Evolutionary conservation across 2,329 filamentous ascomycete species (phyloP).

Genomic region (Exophiala sideris): DNA sequence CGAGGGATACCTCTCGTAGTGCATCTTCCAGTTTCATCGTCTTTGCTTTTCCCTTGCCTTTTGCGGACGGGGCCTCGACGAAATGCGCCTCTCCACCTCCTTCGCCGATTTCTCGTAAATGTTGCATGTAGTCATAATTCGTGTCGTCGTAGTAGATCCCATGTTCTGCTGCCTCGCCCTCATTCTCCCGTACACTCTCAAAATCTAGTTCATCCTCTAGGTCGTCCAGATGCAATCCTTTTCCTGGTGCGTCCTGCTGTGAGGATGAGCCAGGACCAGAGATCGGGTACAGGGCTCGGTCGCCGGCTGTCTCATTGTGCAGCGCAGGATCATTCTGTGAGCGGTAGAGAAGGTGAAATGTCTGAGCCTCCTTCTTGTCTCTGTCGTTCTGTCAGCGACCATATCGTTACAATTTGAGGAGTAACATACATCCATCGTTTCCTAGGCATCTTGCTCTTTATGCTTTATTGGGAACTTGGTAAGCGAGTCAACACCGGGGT

Average conservation of each 20-base stretch:
- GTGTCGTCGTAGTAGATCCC: constrained; percentile 94
- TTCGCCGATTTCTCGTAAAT: constrained; percentile 80
- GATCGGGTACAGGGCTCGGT: constrained; percentile 81
- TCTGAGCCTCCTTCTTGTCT: constrained; percentile 88
- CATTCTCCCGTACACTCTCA: constrained; percentile 71
- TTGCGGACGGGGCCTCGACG: constrained; percentile 63
- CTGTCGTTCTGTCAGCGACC: constrained; percentile 43
- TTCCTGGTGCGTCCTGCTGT: constrained; percentile 38
- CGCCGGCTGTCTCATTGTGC: constrained; percentile 81
- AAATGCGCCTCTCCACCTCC: constrained; percentile 73
- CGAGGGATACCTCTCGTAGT: constrained; percentile 57
- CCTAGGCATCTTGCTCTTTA: constrained; percentile 42
- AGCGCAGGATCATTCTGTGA: constrained; percentile 97
- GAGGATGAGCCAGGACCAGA: constrained; percentile 33
- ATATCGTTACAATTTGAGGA: constrained; percentile 4
- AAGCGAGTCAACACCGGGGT: background rate
- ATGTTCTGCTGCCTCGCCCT: constrained; percentile 92
- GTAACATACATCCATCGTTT: constrained; percentile 69
- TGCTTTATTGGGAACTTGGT: background rate
- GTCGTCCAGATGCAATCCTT: constrained; percentile 63
- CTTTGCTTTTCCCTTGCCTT: constrained; percentile 65
- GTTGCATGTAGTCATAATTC: constrained; percentile 99
- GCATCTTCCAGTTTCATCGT: constrained; percentile 83
- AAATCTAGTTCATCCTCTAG: constrained; percentile 71
- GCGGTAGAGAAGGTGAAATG: constrained; percentile 91